Conservation (phyloP, 2,329 filamentous ascomycete genomes). For the Trichoderma arundinaceum region DNA sequence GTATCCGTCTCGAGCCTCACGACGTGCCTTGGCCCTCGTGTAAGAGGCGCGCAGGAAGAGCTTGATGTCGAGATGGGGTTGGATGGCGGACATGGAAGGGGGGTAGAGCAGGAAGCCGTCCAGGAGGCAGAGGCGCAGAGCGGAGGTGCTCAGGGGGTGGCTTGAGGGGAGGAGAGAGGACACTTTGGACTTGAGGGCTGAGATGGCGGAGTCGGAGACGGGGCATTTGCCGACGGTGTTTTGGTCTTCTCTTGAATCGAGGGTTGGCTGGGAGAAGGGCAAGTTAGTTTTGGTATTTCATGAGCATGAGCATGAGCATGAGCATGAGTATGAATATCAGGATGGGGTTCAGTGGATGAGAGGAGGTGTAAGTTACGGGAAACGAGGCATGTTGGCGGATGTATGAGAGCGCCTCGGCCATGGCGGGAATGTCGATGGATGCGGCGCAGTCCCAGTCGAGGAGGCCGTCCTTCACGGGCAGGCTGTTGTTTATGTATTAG, state of each 20-base stretch:
- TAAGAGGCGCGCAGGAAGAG: slow-evolving; percentile 78
- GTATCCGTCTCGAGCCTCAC: slow-evolving; percentile 75
- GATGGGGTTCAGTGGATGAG: not conserved
- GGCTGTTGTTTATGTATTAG: slow-evolving; percentile 43
- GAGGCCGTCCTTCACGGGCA: slow-evolving; percentile 64
- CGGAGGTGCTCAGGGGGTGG: slow-evolving; percentile 44
- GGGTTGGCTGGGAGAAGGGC: slow-evolving; percentile 36
- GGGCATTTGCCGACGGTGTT: slow-evolving; percentile 65
- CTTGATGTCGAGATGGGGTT: slow-evolving; percentile 71
- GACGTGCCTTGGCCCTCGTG: slow-evolving; percentile 64
- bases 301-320: too few relatives aligned
- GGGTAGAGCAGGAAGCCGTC: slow-evolving; percentile 90
- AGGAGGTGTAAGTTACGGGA: slow-evolving; percentile 54
- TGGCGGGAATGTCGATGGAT: slow-evolving; percentile 72
- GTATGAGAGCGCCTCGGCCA: slow-evolving; percentile 70
- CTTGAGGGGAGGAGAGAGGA: slow-evolving; percentile 52
- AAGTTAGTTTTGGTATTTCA: not conserved
- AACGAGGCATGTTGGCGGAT: slow-evolving; percentile 72
- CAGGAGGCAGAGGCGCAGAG: slow-evolving; percentile 69
- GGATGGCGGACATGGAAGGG: slow-evolving; percentile 58
- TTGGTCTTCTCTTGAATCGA: slow-evolving; percentile 59
- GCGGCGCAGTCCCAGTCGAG: slow-evolving; percentile 92
- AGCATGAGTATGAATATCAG: not conserved
- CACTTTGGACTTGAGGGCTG: slow-evolving; percentile 54
- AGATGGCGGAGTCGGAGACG: slow-evolving; percentile 55